phyloP scores from a whole-genome alignment of 441 rosid genomes.

The Lepidium campestre region DNA sequence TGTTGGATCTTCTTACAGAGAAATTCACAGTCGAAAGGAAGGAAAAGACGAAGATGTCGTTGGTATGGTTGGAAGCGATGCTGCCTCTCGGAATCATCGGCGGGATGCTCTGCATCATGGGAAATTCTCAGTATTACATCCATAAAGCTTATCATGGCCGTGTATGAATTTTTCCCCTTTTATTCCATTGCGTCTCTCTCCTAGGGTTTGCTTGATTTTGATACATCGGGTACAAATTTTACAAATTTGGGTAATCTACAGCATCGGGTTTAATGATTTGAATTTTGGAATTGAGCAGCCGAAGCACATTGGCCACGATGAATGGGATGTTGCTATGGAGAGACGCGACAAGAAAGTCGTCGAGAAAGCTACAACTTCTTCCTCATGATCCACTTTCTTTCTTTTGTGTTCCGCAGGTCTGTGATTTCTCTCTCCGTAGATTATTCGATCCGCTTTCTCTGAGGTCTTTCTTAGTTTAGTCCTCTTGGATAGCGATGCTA shows the following conservation, averaged over 20 bases:
- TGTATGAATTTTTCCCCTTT: slow-evolving; percentile 25
- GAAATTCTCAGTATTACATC: slow-evolving; percentile 81
- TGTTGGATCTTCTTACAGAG: background rate
- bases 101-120: slow-evolving; percentile 80
- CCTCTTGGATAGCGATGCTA: background rate
- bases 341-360: slow-evolving; percentile 86
- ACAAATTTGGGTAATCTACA: background rate
- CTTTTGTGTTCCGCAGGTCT: slow-evolving; percentile 6
- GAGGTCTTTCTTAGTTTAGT: background rate
- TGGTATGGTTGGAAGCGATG: slow-evolving; percentile 73
- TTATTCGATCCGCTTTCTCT: background rate
- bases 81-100: slow-evolving; percentile 91
- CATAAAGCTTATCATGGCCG: slow-evolving; percentile 91
- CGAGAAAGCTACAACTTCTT: slow-evolving; percentile 40
- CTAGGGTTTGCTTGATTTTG: slow-evolving; percentile 15
- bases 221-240: background rate
- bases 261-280: background rate
- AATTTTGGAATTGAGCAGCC: slow-evolving; percentile 43
- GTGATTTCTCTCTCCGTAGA: background rate
- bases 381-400: slow-evolving; percentile 30
- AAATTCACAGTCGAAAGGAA: background rate
- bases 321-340: slow-evolving; percentile 97
- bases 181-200: background rate
- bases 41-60: slow-evolving; percentile 42
- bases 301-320: slow-evolving; percentile 85